Base-by-base conservation (phyloP, 1,284 basidiomycete species). In the Cryptococcus sp. region DNA sequence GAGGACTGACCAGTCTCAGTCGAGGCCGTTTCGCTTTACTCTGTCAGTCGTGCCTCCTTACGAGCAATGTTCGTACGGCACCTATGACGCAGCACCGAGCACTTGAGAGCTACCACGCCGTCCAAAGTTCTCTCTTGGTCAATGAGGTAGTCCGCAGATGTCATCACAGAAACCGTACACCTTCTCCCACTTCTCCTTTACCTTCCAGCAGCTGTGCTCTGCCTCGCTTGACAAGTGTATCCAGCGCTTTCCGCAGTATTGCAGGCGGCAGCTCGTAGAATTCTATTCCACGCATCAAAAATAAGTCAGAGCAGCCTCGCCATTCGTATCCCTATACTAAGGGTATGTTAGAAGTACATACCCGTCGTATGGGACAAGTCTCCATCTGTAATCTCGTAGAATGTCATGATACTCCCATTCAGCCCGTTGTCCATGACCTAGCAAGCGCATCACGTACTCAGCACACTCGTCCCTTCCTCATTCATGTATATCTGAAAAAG, bases 331-430 rank as follows among this genome's bases (percentile, higher is more conserved):
- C 3, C 11, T n/a, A n/a, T n/a, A n/a, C n/a, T n/a, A n/a, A n/a
- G n/a, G n/a, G n/a, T n/a, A n/a, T n/a, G n/a, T n/a, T n/a, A n/a
- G n/a, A 50, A 22, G 8, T 17, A 59, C 72, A 50, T 49, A 77
- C 76, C 74, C 20, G 73, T 74, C 3, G 67, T 69, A 59, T 79
- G 67, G 4, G 78, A 76, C 47, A 80, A 63, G 50, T 81, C 80
- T n/a, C 81, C 80, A 51, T 82, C 80, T 0, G 77, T 79, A 20
- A 84, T 70, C 66, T 84, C 83, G 62, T 81, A 83, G 50, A 83
- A 78, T 0, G 83, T 84, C 77, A 84, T 77, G 66, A 84, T 82
- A 34, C 76, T 78, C 41, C 77, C 76, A 25, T 75, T 80, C 61
- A 82, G 76, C 0, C 83, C 83, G 25, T 80, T 82, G 17, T 78